These are phyloP conservation scores for Hygrophila difformis DNA, from an alignment of 257 asterid genomes.

Conservation along the genomic window DNA sequence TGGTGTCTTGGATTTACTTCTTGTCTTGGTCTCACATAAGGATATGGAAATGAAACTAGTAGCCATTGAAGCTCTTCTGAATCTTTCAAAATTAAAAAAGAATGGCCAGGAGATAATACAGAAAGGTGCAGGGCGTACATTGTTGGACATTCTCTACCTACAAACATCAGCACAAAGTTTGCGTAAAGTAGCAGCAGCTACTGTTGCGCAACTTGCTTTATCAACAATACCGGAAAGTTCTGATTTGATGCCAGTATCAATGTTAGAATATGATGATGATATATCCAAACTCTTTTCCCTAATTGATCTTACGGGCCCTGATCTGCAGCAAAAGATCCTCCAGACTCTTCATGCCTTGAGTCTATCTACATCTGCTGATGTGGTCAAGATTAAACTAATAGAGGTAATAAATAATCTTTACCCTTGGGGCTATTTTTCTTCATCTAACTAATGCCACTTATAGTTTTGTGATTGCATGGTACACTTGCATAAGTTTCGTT, in stretches of 20 bases:
- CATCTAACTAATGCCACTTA: not conserved
- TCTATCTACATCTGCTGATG: conserved; percentile 35
- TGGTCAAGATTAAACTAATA: conserved; percentile 35
- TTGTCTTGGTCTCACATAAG: conserved; percentile 28
- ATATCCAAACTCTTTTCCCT: conserved; percentile 35
- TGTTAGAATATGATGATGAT: conserved; percentile 51
- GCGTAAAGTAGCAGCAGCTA: conserved; percentile 43
- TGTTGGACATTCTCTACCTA: conserved; percentile 45
- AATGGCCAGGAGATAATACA: conserved; percentile 55
- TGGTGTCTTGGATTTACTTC: conserved; percentile 47
- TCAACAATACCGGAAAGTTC: conserved; percentile 37
- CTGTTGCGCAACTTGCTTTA: conserved; percentile 36
- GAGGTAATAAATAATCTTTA: conserved; percentile 32
- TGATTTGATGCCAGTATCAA: conserved; percentile 19
- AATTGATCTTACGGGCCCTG: conserved; percentile 28
- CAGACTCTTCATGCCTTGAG: conserved; percentile 43
- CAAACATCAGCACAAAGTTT: conserved; percentile 32
- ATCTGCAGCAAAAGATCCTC: conserved; percentile 43
- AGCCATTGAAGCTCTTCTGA: conserved; percentile 39
- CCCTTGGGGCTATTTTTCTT: not conserved
- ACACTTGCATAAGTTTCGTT: no score
- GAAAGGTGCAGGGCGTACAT: conserved; percentile 35
- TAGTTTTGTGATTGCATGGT: not conserved
- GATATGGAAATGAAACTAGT: conserved; percentile 37
- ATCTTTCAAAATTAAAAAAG: conserved; percentile 40